Evolutionary conservation across 176 grass and related monocot species (phyloP).

Genomic region (Elymus sibiricus): DNA sequence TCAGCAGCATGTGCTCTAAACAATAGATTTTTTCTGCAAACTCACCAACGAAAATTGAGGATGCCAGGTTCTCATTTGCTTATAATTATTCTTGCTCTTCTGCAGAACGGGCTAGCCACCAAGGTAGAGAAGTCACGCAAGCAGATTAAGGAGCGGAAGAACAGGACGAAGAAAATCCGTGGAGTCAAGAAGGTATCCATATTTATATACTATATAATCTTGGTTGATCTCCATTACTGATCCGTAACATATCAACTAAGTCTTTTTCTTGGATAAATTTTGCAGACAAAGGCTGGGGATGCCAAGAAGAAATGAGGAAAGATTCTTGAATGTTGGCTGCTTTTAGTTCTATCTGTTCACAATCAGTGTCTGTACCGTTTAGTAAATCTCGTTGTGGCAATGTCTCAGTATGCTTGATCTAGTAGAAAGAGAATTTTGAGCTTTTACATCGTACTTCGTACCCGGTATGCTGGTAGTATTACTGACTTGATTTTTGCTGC

Average conservation of each 20-base stretch:
- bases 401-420: slow-evolving; percentile 1
- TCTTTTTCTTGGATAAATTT: not conserved
- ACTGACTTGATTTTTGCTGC: not conserved
- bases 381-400: not conserved
- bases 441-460: not conserved
- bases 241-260: not conserved
- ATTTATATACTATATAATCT: not conserved
- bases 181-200: slow-evolving; percentile 88
- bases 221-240: not conserved
- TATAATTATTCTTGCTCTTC: not conserved
- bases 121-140: slow-evolving; percentile 96
- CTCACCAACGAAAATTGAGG: not conserved
- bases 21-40: not conserved
- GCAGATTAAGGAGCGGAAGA: slow-evolving; percentile 98
- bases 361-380: slow-evolving; percentile 26
- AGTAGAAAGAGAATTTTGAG: slow-evolving; percentile 23
- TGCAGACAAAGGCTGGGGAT: slow-evolving; percentile 90
- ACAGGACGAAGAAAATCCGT: slow-evolving; percentile 88
- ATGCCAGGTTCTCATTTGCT: not conserved
- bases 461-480: not conserved
- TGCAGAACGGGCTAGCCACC: slow-evolving; percentile 86
- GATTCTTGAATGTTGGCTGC: not conserved
- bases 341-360: not conserved
- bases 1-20: not conserved
- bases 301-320: slow-evolving; percentile 78